A percentile compares a stretch with the other conserved stretches of the same genome.
phyloP scores from a whole-genome alignment of 768 basidiomycete genomes.

The Termitomyces sp. region DNA sequence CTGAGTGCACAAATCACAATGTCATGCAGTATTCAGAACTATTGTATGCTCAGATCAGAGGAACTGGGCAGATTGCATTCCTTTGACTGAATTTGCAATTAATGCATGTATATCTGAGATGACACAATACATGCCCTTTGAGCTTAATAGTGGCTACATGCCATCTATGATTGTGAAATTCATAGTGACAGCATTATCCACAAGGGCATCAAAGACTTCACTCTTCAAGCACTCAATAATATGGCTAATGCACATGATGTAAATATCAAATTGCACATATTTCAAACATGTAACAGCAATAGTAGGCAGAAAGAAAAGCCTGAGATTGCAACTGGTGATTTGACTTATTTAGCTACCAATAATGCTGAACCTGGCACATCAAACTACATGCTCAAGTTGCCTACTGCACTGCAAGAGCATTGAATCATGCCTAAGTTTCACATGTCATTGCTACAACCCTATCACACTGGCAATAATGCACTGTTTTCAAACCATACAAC shows the following conservation, averaged over 20 bases:
- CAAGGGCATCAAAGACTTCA: constrained; percentile 21
- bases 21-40: not conserved
- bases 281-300: not conserved
- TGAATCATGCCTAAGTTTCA: no score
- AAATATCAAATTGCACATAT: not conserved
- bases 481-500: no score
- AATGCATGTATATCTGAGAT: constrained; percentile 19
- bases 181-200: not conserved
- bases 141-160: constrained; percentile 20
- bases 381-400: no score
- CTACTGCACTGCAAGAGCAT: no score
- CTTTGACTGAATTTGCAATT: constrained; percentile 34
- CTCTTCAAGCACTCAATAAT: not conserved
- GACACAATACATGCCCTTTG: constrained; percentile 31
- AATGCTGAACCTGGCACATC: not conserved
- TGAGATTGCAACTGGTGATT: not conserved
- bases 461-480: no score
- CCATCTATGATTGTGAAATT: constrained; percentile 8
- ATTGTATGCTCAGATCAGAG: not conserved
- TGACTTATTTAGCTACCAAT: not conserved
- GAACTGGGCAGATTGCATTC: constrained; percentile 27
- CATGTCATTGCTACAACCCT: no score
- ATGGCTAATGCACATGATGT: not conserved
- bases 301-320: not conserved
- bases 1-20: not conserved